These are phyloP conservation scores for Solanum virginianum DNA, from an alignment of 257 asterid genomes.

Conservation along the genomic window DNA sequence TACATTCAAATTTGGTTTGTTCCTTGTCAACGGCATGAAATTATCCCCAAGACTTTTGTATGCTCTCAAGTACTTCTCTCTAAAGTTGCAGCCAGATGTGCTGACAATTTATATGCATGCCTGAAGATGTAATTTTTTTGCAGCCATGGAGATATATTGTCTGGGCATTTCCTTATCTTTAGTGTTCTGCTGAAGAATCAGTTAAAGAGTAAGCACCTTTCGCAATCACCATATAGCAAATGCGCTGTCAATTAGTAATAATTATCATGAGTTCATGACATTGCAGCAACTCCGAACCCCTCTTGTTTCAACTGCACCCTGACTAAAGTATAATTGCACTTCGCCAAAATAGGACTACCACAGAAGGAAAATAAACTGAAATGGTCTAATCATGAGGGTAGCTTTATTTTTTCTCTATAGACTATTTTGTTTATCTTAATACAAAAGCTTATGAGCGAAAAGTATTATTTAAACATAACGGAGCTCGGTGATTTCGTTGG, in stretches of 20 bases:
- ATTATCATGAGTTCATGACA: background rate
- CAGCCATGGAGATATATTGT: background rate
- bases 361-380: background rate
- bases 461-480: background rate
- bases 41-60: background rate
- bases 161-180: background rate
- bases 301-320: background rate
- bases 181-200: background rate
- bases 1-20: conserved; percentile 16
- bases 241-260: background rate
- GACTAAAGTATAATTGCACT: background rate
- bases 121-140: background rate
- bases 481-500: no score
- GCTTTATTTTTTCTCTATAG: background rate
- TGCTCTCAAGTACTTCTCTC: background rate
- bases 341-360: background rate
- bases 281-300: background rate
- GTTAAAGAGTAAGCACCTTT: background rate
- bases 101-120: background rate
- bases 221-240: background rate
- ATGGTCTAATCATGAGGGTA: background rate
- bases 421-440: background rate
- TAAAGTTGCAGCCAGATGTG: background rate
- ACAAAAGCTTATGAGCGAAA: background rate
- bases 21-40: conserved; percentile 6